phyloP scores from a whole-genome alignment of 805 yeast genomes.

The Cyberlindnera veronae region DNA sequence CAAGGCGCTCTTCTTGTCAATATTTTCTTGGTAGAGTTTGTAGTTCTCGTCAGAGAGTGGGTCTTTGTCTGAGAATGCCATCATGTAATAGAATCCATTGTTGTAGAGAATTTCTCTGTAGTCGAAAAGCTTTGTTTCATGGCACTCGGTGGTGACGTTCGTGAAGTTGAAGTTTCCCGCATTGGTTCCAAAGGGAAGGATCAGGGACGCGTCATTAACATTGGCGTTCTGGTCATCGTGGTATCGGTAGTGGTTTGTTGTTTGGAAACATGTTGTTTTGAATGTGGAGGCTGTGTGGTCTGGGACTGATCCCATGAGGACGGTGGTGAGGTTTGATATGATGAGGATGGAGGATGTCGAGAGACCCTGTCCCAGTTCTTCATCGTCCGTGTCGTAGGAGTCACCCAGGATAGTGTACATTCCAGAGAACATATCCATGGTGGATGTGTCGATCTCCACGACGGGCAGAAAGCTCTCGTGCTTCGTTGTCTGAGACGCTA shows the following conservation, averaged over 20 bases:
- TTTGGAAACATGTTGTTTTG: slow-evolving; percentile 10
- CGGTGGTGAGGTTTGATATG: slow-evolving; percentile 13
- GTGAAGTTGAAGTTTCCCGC: slow-evolving; percentile 13
- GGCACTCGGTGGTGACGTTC: slow-evolving; percentile 8
- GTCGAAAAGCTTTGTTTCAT: slow-evolving; percentile 11
- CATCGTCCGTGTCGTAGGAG: slow-evolving; percentile 25
- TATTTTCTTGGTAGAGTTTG: slow-evolving; percentile 23
- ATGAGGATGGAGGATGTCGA: slow-evolving; percentile 14
- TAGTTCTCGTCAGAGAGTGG: slow-evolving; percentile 37
- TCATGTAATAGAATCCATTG: slow-evolving; percentile 14
- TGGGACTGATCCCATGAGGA: slow-evolving; percentile 12
- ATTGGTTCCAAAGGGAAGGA: slow-evolving; percentile 3
- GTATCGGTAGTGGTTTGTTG: slow-evolving; percentile 10
- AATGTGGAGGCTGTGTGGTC: slow-evolving; percentile 9
- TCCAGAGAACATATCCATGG: slow-evolving; percentile 51
- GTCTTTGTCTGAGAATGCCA: slow-evolving; percentile 42
- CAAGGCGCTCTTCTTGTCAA: slow-evolving; percentile 17
- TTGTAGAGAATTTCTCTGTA: slow-evolving; percentile 13
- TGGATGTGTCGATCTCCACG: slow-evolving; percentile 44
- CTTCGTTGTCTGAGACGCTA: slow-evolving; percentile 14
- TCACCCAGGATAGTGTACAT: slow-evolving; percentile 42
- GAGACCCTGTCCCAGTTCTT: slow-evolving; percentile 22
- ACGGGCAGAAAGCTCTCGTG: slow-evolving; percentile 12
- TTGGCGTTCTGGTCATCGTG: background rate
- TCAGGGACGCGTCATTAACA: slow-evolving; percentile 1